phyloP scores from a whole-genome alignment of 257 asterid genomes.

The Datura wrightii region DNA sequence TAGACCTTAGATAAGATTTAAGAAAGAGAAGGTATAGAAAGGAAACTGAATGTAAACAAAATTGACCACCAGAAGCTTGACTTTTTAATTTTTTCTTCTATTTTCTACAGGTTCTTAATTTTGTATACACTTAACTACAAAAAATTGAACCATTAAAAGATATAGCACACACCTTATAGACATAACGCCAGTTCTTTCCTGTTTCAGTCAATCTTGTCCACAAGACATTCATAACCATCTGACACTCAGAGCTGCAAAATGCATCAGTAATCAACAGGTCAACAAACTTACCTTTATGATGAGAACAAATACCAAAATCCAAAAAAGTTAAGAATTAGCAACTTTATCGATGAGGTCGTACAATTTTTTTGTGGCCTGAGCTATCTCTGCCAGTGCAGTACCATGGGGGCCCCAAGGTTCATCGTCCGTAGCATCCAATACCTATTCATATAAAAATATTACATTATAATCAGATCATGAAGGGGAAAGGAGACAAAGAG shows the following conservation, averaged over 20 bases:
- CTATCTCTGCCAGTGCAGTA: conserved; percentile 88
- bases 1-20: neutral
- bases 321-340: conserved; percentile 15
- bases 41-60: neutral
- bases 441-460: conserved; percentile 44
- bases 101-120: neutral
- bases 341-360: conserved; percentile 39
- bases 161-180: conserved; percentile 67
- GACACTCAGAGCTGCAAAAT: conserved; percentile 84
- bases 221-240: conserved; percentile 85
- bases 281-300: neutral
- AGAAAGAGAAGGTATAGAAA: neutral
- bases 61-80: conserved; percentile 8
- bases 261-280: conserved; percentile 28
- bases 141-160: conserved; percentile 1
- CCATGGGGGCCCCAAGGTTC: conserved; percentile 99
- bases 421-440: conserved; percentile 93
- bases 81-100: neutral
- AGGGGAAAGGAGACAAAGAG: neutral
- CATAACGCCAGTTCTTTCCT: conserved; percentile 88
- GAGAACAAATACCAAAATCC: conserved; percentile 15
- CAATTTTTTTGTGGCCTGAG: conserved; percentile 93
- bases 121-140: conserved; percentile 9
- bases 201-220: conserved; percentile 89
- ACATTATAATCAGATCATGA: neutral